Conservation (phyloP, 202 grass and related monocot genomes). For the Panicum virgatum region DNA sequence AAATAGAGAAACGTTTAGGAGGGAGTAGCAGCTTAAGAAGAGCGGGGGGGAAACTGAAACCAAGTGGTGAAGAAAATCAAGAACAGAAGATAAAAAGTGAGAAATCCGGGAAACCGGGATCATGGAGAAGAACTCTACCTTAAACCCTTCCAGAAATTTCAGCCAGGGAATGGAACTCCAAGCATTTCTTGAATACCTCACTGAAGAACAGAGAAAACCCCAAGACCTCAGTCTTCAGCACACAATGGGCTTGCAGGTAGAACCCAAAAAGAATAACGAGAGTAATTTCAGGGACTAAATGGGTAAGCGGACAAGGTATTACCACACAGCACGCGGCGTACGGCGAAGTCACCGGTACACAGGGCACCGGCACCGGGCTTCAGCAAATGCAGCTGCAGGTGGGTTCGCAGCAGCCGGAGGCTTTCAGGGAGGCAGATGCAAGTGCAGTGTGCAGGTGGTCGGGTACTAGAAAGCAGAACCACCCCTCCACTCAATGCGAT, state of each 20-base stretch:
- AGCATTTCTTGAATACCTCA: constrained; percentile 39
- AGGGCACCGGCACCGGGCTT: neutral
- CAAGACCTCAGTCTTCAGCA: neutral
- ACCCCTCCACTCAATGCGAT: neutral
- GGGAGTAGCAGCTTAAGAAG: neutral
- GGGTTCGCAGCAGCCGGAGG: neutral
- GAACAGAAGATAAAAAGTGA: neutral
- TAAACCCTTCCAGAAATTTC: constrained; percentile 28
- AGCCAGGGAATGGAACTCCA: neutral
- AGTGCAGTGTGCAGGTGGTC: neutral
- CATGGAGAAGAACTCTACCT: constrained; percentile 31
- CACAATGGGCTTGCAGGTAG: neutral
- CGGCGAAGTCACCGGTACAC: neutral
- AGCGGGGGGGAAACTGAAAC: neutral
- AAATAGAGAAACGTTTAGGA: neutral
- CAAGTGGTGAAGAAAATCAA: neutral
- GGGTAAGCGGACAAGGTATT: neutral
- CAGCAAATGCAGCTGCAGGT: constrained; percentile 25
- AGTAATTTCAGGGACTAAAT: constrained; percentile 2
- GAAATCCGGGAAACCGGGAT: neutral
- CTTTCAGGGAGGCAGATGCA: neutral
- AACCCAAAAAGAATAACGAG: neutral
- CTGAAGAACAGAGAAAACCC: neutral
- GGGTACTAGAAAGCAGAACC: constrained; percentile 13
- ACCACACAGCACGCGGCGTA: neutral